Conservation (phyloP, 2,329 filamentous ascomycete species). For the Cladophialophora bantiana region DNA sequence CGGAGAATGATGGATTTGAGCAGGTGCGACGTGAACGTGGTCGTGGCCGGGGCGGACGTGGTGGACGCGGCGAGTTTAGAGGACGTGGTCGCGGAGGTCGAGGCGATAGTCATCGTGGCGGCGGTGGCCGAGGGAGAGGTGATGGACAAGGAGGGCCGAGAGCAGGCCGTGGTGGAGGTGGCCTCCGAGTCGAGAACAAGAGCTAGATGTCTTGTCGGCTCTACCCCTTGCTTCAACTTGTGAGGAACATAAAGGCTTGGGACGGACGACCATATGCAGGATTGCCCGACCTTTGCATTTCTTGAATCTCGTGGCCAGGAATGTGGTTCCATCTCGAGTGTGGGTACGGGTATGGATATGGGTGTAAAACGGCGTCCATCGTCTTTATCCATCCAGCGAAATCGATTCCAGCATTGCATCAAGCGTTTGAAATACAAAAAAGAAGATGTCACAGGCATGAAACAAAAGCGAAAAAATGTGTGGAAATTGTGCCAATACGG, state of each 20-base stretch:
- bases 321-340: conserved; percentile 9
- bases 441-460: conserved; percentile 2
- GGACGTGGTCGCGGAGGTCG: conserved; percentile 50
- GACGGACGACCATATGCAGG: background rate
- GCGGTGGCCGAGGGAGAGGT: conserved; percentile 41
- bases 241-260: background rate
- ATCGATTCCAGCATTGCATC: conserved; percentile 17
- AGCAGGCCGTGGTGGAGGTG: conserved; percentile 33
- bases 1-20: conserved; percentile 48
- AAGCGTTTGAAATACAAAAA: conserved; percentile 15
- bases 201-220: conserved; percentile 21
- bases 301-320: conserved; percentile 8
- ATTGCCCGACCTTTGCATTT: conserved; percentile 9
- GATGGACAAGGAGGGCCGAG: conserved; percentile 26
- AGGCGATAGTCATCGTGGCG: conserved; percentile 39
- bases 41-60: conserved; percentile 45
- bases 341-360: background rate
- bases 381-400: conserved; percentile 9
- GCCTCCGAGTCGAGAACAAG: conserved; percentile 31
- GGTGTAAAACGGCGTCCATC: background rate
- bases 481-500: background rate
- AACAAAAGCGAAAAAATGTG: conserved; percentile 7
- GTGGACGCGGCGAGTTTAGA: conserved; percentile 43
- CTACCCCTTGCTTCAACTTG: background rate
- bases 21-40: conserved; percentile 49